Base-by-base conservation (phyloP, 139 green algal species). In the Tetraselmis chui region DNA sequence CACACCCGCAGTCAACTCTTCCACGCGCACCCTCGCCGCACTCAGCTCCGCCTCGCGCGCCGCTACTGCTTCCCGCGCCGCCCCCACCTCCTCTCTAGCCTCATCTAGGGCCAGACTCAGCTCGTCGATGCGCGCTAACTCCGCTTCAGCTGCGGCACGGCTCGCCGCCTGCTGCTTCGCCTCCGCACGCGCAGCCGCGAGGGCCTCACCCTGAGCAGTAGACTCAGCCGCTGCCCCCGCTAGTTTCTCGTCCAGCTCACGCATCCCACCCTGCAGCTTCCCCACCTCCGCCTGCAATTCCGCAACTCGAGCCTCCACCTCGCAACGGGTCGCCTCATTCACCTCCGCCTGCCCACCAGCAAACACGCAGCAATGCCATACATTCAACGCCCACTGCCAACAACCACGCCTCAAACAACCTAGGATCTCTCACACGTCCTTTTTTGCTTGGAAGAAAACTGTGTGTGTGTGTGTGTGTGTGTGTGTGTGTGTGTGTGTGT, bases 251-350 rank as follows among this genome's bases (percentile, higher is more conserved):
- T 59, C 78, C 80, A 94, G 77, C 29, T 86, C 85, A 2, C 79
- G 30, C 1, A 84, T 85, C 0, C 87, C 85, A 2, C 86, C 88
- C 11, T 32, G 81, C 79, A 93, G 84, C 30, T 83, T 81, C 82
- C 78, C 76, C 24, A 84, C 81, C 76, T 87, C 88, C 79, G 24
- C 80, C 5, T 87, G 78, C 75, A 80, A 30, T 2, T 89, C 83
- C 11, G 45, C 18, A 25, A 78, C 80, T 84, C 91, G 90, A 79
- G 90, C 76, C n/a, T 2, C 32, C 78, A 82, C 26, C 67, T 76
- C 1, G 45, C 27, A 27, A 31, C 23, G n/a, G 30, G 24, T 25
- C 5, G 78, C 59, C 23, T 11, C 58, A 27, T 45, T 27, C 1
- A 77, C 79, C 11, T 25, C 83, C 79, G n/a, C 77, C 29, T 79